Percentiles rank a stretch among this genome's conserved stretches.
Conservation (phyloP, 2,329 filamentous ascomycete genomes). For the Cryphonectria parasitica region DNA sequence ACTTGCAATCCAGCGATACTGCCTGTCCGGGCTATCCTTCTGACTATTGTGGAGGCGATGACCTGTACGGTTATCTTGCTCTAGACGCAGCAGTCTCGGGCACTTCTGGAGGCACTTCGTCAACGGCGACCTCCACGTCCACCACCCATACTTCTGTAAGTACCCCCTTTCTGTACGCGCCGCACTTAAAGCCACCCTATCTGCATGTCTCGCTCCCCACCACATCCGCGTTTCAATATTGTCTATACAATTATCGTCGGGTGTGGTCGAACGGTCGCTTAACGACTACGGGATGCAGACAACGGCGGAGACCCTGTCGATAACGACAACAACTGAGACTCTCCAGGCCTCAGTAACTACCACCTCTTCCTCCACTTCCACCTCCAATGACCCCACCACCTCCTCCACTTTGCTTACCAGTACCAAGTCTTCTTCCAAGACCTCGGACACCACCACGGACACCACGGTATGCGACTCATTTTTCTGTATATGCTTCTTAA, state of each 20-base stretch:
- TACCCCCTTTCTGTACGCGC: slow-evolving; percentile 3
- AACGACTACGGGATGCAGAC: slow-evolving; percentile 34
- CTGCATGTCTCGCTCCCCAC: slow-evolving; percentile 1
- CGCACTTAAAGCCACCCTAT: not conserved
- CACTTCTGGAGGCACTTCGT: slow-evolving; percentile 45
- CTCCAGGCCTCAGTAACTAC: slow-evolving; percentile 43
- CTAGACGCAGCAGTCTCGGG: slow-evolving; percentile 59
- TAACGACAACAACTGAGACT: slow-evolving; percentile 38
- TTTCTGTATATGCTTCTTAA: not conserved
- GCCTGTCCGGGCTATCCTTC: slow-evolving; percentile 70
- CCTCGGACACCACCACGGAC: not conserved
- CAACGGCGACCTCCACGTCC: slow-evolving; percentile 21
- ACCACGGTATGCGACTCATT: not conserved
- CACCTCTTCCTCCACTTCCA: slow-evolving; percentile 32
- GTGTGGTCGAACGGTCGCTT: slow-evolving; percentile 25
- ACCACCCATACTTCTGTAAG: slow-evolving; percentile 33
- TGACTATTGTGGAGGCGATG: slow-evolving; percentile 68
- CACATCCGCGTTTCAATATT: slow-evolving; percentile 20
- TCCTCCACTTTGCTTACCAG: slow-evolving; percentile 33
- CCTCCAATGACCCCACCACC: slow-evolving; percentile 36
- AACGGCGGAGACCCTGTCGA: slow-evolving; percentile 29
- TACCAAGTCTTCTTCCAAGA: slow-evolving; percentile 21
- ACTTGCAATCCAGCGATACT: slow-evolving; percentile 36
- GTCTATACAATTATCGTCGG: slow-evolving; percentile 10
- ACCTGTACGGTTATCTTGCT: slow-evolving; percentile 68